Conservation (phyloP, 129 eudicot genomes). For the Artemisia tridentata region DNA sequence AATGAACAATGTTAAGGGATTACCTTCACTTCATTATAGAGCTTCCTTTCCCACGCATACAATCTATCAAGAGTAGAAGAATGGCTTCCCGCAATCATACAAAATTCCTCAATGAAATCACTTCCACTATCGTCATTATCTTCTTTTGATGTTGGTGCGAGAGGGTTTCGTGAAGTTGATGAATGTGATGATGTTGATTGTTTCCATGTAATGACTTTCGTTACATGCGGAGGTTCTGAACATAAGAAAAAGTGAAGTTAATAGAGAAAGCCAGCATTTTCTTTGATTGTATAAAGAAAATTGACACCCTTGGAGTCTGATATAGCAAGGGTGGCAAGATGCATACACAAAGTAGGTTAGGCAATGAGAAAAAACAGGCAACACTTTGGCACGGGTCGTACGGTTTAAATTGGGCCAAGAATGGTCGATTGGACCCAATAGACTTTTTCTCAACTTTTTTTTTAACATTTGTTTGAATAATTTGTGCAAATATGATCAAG, state of each 20-base stretch:
- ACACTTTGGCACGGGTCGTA: too few relatives aligned
- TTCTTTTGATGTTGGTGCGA: constrained; percentile 68
- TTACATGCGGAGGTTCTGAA: constrained; percentile 47
- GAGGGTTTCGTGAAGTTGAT: constrained; percentile 88
- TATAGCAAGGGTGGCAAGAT: too few relatives aligned
- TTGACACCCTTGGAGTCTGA: not conserved
- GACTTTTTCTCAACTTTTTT: too few relatives aligned
- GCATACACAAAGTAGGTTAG: too few relatives aligned
- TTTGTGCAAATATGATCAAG: too few relatives aligned
- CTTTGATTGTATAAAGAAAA: not conserved
- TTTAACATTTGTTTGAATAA: too few relatives aligned
- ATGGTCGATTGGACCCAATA: too few relatives aligned
- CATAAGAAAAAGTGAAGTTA: constrained; percentile 15
- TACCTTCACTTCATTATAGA: constrained; percentile 99
- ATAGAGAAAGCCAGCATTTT: not conserved
- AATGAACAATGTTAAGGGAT: not conserved
- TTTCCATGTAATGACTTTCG: constrained; percentile 81
- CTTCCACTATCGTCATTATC: constrained; percentile 85
- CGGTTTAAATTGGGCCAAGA: too few relatives aligned
- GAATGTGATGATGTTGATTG: constrained; percentile 85
- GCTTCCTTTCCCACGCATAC: constrained; percentile 99
- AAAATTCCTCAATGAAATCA: constrained; percentile 78
- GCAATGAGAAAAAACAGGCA: too few relatives aligned
- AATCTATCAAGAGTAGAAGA: constrained; percentile 90
- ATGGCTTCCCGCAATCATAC: constrained; percentile 98